Percentiles rank a stretch among this genome's conserved stretches.
phyloP scores from a whole-genome alignment of 2,329 filamentous ascomycete genomes.

The Claviceps purpurea region DNA sequence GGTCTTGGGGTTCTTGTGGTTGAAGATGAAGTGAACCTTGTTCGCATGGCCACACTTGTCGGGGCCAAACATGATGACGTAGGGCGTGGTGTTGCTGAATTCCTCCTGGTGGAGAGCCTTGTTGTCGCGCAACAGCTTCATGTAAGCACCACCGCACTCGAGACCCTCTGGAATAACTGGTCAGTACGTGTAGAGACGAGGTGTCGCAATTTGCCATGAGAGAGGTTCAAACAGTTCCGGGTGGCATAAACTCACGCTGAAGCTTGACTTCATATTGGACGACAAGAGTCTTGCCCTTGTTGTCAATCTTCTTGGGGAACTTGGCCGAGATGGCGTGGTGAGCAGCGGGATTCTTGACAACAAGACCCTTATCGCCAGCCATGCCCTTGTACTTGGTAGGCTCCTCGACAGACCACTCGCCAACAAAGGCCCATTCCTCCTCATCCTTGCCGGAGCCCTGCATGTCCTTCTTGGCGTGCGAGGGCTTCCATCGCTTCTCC shows the following conservation, averaged over 20 bases:
- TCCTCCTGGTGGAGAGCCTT: constrained; percentile 93
- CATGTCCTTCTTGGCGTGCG: constrained; percentile 87
- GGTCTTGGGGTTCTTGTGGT: constrained; percentile 99
- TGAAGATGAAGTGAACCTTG: constrained; percentile 98
- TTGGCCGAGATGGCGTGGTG: constrained; percentile 99
- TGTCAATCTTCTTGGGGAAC: constrained; percentile 91
- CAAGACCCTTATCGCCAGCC: constrained; percentile 87
- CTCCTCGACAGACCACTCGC: constrained; percentile 91
- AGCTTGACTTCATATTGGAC: constrained; percentile 99
- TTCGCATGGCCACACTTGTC: constrained; percentile 99
- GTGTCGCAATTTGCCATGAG: too few relatives aligned
- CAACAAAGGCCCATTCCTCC: constrained; percentile 11
- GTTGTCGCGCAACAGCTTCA: constrained; percentile 98
- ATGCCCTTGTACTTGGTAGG: constrained; percentile 82
- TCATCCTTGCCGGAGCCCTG: constrained; percentile 56
- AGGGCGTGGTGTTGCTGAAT: constrained; percentile 94
- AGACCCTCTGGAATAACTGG: constrained; percentile 54
- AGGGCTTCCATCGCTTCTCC: constrained; percentile 87
- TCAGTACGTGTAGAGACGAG: neutral
- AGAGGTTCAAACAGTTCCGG: too few relatives aligned
- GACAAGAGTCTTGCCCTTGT: constrained; percentile 93
- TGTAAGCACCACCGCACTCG: constrained; percentile 95
- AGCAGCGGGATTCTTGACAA: constrained; percentile 94
- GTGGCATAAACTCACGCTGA: constrained; percentile 53
- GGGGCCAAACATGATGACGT: constrained; percentile 99